Base-by-base conservation (phyloP, 441 rosid species). In the Erodium texanum region DNA sequence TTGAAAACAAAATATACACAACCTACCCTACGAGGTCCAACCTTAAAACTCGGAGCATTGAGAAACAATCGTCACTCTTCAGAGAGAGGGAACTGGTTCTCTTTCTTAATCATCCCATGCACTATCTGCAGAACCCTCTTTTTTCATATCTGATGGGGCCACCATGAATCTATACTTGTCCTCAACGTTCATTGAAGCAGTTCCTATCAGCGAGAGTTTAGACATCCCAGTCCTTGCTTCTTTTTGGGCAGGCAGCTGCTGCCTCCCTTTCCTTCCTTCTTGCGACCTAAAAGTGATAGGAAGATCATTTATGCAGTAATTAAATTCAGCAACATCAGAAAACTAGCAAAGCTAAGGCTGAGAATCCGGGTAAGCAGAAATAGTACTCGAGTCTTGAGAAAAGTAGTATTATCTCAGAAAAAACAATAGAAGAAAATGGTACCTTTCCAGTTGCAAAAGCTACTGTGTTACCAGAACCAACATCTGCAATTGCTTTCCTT, bases 391-490 rank as follows among this genome's bases (percentile, higher is more conserved):
- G 48, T 41, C 48, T 45, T 5, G n/a, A 45, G 52, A 18, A 54
- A 9, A 54, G 22, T 20, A 19, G 9, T 19, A 10, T 22, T 3
- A 20, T 36, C 41, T 19, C 23, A 20, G 62, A 19, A 5, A 5
- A 20, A 56, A 56, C 23, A 10, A 56, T 19, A 56, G 24, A 20
- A 23, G 36, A 62, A 70, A 67, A 16, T 12, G 50, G 18, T 70
- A 80, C 83, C 83, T 80, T 80, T n/a, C 83, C 83, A 32, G 78
- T 80, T 50, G 83, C 83, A 72, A 77, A 77, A 29, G 77, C 68
- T 41, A 80, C 72, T 14, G 67, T 24, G 66, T 70, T 80, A 18
- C 83, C 83, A 66, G 80, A 74, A 70, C 77, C 76, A 58, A 36
- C 78, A 70, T 80, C 80, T 18, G 74, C 73, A 38, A 77, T 70